phyloP scores from a whole-genome alignment of 1,284 basidiomycete species.

The Pulchroboletus neoregius region DNA sequence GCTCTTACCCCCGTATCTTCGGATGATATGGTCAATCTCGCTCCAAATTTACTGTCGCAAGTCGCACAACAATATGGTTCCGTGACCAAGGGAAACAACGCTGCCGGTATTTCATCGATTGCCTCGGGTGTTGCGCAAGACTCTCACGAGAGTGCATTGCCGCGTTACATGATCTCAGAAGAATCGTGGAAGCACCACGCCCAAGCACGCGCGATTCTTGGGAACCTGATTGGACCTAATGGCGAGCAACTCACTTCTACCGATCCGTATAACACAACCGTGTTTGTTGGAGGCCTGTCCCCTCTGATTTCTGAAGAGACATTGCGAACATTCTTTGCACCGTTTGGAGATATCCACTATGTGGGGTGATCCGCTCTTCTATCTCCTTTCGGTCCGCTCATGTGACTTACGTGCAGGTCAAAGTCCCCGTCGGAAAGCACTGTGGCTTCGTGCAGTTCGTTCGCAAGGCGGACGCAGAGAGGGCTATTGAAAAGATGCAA shows the following conservation, averaged over 20 bases:
- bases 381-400: slow-evolving; percentile 13
- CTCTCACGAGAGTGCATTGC: slow-evolving; percentile 38
- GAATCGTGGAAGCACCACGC: slow-evolving; percentile 81
- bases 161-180: slow-evolving; percentile 57
- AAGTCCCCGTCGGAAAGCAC: slow-evolving; percentile 92
- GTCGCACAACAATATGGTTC: slow-evolving; percentile 46
- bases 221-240: slow-evolving; percentile 77
- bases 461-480: slow-evolving; percentile 85
- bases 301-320: slow-evolving; percentile 86
- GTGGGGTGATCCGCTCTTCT: slow-evolving; percentile 41
- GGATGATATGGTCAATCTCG: slow-evolving; percentile 48
- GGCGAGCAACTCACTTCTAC: slow-evolving; percentile 80
- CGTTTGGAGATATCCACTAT: slow-evolving; percentile 90
- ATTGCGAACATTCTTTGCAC: slow-evolving; percentile 80
- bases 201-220: slow-evolving; percentile 73
- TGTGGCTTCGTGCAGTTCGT: slow-evolving; percentile 97
- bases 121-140: slow-evolving; percentile 40
- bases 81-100: slow-evolving; percentile 32
- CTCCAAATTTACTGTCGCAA: slow-evolving; percentile 42
- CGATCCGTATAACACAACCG: slow-evolving; percentile 89
- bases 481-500: slow-evolving; percentile 94
- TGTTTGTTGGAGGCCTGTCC: slow-evolving; percentile 86
- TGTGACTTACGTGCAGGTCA: slow-evolving; percentile 54
- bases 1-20: slow-evolving; percentile 42
- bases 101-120: slow-evolving; percentile 37